phyloP scores from a whole-genome alignment of 306 rosid species.

The Spatholobus suberectus region DNA sequence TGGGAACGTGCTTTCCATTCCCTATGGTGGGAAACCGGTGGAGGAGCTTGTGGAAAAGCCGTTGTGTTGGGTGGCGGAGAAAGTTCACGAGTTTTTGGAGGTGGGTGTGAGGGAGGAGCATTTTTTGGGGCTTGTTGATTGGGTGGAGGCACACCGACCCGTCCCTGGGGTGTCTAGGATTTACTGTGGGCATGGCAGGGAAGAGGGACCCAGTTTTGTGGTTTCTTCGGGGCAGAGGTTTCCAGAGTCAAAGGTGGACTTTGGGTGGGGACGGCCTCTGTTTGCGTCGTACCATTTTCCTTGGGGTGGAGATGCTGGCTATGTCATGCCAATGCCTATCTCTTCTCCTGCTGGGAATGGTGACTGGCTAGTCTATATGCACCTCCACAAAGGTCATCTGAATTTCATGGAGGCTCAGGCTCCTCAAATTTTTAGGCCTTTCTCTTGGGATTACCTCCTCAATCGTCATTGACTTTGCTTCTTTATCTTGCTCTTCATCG shows the following conservation, averaged over 20 bases:
- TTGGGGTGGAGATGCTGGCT: slow-evolving; percentile 72
- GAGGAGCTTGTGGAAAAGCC: slow-evolving; percentile 53
- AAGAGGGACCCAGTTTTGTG: slow-evolving; percentile 58
- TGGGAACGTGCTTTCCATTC: slow-evolving; percentile 75
- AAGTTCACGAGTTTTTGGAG: slow-evolving; percentile 57
- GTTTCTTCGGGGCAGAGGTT: slow-evolving; percentile 79
- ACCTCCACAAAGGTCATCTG: slow-evolving; percentile 50
- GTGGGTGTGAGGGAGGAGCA: slow-evolving; percentile 59
- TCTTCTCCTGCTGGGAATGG: slow-evolving; percentile 58
- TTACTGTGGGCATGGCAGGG: slow-evolving; percentile 18
- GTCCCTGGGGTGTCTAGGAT: slow-evolving; percentile 49
- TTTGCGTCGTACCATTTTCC: slow-evolving; percentile 82
- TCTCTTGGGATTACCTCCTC: slow-evolving; percentile 52
- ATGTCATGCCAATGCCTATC: slow-evolving; percentile 93
- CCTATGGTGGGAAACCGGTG: slow-evolving; percentile 43
- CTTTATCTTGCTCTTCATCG: neutral
- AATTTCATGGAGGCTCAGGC: slow-evolving; percentile 58
- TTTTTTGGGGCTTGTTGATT: slow-evolving; percentile 70
- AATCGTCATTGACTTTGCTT: neutral
- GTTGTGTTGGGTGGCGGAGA: slow-evolving; percentile 49
- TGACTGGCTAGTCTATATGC: slow-evolving; percentile 82
- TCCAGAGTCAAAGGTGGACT: slow-evolving; percentile 56
- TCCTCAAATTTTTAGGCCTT: slow-evolving; percentile 55
- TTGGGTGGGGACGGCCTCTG: slow-evolving; percentile 73
- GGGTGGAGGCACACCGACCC: slow-evolving; percentile 77